Evolutionary conservation across 208 protist species (phyloP), one percentile per base, ranked within the genome.

Genomic region (Trypanosoma cruzi): DNA sequence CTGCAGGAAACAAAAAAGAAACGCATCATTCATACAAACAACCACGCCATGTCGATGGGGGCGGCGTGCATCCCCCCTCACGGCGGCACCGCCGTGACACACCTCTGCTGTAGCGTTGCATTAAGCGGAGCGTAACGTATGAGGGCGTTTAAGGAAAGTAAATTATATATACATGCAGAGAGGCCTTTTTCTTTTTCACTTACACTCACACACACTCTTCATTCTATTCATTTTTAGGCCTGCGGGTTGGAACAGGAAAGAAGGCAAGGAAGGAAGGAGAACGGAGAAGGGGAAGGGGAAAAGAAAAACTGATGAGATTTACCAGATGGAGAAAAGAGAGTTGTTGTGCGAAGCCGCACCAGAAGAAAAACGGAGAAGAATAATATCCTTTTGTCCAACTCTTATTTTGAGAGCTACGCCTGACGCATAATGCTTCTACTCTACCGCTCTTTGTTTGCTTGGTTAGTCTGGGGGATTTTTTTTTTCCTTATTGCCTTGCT

Each of bases 11-110:
- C 20, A 68, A 46, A 49, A 68, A 29, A 34, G 62, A 44, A 0
- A 1, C 32, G 31, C 50, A 49, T 14, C 50, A 42, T 18, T 22
- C 50, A 68, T 54, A 53, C n/a, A 24, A 53, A 28, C 64, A 50
- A 6, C 50, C 4, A 18, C 53, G 26, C n/a, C 3, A 24, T 40
- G 26, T 44, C 16, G 53, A 53, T 57, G 7, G 53, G 34, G 53
- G 53, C 14, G 53, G 37, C 36, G 34, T 1, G 36, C 5, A 18
- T 68, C 32, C 46, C 20, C 40, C 64, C 36, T 26, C n/a, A 11
- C 60, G 52, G 28, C 64, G 64, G 10, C 64, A 37, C 40, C 64
- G 64, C 26, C 52, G 29, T 59, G 52, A 59, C 29, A 26, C 37
- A 40, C 24, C 24, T 24, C 34, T 20, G 8, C 26, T 36, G 50